Percentiles rank a stretch among this genome's conserved stretches.
Evolutionary conservation across 495 filamentous ascomycete species (phyloP).

Genomic region (Penicillium atrosanguineum): DNA sequence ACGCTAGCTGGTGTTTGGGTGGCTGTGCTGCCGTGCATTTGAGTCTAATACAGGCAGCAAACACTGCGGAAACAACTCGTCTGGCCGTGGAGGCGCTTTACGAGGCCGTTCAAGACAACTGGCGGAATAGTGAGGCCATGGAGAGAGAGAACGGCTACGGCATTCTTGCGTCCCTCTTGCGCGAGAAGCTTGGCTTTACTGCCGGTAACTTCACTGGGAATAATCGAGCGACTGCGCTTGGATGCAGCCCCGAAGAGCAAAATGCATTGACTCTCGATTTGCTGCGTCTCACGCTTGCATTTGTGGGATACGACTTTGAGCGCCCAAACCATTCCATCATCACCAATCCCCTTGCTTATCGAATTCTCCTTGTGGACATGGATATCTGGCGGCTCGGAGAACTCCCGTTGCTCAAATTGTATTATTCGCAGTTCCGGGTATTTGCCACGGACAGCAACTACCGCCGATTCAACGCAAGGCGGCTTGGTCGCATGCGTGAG

Average conservation of each 20-base stretch:
- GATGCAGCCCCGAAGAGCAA: slow-evolving; percentile 45
- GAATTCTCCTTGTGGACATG: slow-evolving; percentile 85
- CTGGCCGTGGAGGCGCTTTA: slow-evolving; percentile 81
- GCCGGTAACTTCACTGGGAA: slow-evolving; percentile 23
- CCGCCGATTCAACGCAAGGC: slow-evolving; percentile 84
- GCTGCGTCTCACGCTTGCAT: slow-evolving; percentile 72
- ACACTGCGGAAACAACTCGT: slow-evolving; percentile 63
- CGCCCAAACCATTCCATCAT: slow-evolving; percentile 83
- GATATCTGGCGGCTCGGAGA: slow-evolving; percentile 86
- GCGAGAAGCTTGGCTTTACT: slow-evolving; percentile 65
- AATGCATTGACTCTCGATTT: slow-evolving; percentile 67
- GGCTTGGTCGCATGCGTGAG: slow-evolving; percentile 88
- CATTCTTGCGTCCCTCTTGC: slow-evolving; percentile 73
- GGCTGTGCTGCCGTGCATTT: slow-evolving; percentile 82
- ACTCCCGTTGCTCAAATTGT: slow-evolving; percentile 70
- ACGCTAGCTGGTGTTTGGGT: slow-evolving; percentile 87
- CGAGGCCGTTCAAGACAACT: slow-evolving; percentile 78
- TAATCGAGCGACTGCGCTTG: slow-evolving; percentile 35
- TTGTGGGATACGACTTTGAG: slow-evolving; percentile 79
- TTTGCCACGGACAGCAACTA: slow-evolving; percentile 85
- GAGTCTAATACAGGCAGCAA: slow-evolving; percentile 75
- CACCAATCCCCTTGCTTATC: slow-evolving; percentile 90
- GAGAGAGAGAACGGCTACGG: slow-evolving; percentile 92
- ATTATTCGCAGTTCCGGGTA: slow-evolving; percentile 84
- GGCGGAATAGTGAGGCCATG: slow-evolving; percentile 98